A percentile compares a stretch with the other conserved stretches of the same genome.
phyloP scores from a whole-genome alignment of 1,284 basidiomycete species.

The Ceratobasidium sp. region DNA sequence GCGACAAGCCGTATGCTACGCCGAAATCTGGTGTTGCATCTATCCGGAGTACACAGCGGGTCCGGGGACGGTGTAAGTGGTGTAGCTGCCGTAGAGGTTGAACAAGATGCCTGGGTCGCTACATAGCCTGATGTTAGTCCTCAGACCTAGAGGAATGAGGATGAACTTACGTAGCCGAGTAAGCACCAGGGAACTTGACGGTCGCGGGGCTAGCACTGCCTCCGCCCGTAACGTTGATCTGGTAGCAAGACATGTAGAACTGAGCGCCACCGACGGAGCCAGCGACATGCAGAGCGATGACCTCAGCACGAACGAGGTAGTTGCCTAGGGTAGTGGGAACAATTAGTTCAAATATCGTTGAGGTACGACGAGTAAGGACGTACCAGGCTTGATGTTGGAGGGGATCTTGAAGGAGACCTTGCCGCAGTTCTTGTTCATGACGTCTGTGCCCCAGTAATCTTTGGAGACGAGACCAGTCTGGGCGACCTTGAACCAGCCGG shows the following conservation, averaged over 20 bases:
- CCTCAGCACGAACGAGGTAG: constrained; percentile 68
- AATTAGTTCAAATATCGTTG: neutral
- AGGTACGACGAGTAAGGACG: neutral
- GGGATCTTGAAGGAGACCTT: constrained; percentile 69
- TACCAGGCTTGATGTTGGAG: constrained; percentile 64
- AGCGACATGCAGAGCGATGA: constrained; percentile 67
- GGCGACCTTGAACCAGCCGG: constrained; percentile 52
- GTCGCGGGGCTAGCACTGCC: constrained; percentile 60
- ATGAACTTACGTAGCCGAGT: constrained; percentile 52
- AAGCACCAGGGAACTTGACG: constrained; percentile 67
- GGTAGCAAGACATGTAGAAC: constrained; percentile 49
- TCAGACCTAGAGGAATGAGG: too few relatives aligned
- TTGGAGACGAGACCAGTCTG: constrained; percentile 48
- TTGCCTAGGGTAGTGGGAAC: constrained; percentile 57
- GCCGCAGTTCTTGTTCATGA: constrained; percentile 60
- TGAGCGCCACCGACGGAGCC: constrained; percentile 68
- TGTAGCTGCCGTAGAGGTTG: constrained; percentile 50
- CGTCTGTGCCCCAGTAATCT: constrained; percentile 47
- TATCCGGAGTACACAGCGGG: constrained; percentile 46
- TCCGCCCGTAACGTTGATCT: constrained; percentile 53
- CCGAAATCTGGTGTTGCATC: neutral
- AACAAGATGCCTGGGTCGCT: constrained; percentile 50
- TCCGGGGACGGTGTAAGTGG: constrained; percentile 63
- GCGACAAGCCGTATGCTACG: neutral
- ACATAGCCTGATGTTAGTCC: neutral